Conservation (phyloP, 768 basidiomycete genomes). For the Rhodotorula babjevae region DNA sequence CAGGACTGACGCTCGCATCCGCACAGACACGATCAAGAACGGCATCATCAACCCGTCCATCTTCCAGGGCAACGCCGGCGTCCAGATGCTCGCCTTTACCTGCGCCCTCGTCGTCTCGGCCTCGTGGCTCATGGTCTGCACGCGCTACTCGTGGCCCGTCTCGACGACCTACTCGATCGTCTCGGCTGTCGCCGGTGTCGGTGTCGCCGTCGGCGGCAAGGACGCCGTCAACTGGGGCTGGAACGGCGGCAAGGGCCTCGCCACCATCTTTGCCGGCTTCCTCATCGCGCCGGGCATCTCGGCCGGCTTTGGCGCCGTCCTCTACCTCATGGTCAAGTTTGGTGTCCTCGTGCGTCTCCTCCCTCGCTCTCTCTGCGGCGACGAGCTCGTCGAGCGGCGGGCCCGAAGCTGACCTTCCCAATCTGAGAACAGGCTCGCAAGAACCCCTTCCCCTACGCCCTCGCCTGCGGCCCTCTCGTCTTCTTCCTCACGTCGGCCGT, state of each 20-base stretch:
- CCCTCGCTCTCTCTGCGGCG: background rate
- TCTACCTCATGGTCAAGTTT: constrained; percentile 48
- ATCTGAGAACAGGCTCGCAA: constrained; percentile 40
- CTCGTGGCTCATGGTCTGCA: constrained; percentile 48
- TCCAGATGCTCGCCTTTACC: constrained; percentile 51
- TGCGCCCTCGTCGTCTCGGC: constrained; percentile 47
- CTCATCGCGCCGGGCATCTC: constrained; percentile 45
- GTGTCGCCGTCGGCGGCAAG: constrained; percentile 48
- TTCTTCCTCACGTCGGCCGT: constrained; percentile 45
- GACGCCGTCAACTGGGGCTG: constrained; percentile 51
- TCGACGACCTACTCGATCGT: constrained; percentile 51
- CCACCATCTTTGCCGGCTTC: constrained; percentile 45
- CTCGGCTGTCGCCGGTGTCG: constrained; percentile 51
- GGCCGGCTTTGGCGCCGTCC: constrained; percentile 47
- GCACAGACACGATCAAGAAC: constrained; percentile 49
- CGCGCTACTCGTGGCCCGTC: constrained; percentile 47
- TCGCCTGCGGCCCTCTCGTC: constrained; percentile 44
- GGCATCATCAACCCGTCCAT: constrained; percentile 47
- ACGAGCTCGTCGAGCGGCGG: no score
- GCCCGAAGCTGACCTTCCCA: background rate
- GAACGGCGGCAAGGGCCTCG: constrained; percentile 48
- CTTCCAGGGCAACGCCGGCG: constrained; percentile 48
- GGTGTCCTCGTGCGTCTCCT: constrained; percentile 42
- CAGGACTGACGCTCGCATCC: background rate
- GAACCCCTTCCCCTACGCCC: constrained; percentile 45